Evolutionary conservation across 305 asterid genomes (phyloP).

Genomic region (Striga hermonthica): DNA sequence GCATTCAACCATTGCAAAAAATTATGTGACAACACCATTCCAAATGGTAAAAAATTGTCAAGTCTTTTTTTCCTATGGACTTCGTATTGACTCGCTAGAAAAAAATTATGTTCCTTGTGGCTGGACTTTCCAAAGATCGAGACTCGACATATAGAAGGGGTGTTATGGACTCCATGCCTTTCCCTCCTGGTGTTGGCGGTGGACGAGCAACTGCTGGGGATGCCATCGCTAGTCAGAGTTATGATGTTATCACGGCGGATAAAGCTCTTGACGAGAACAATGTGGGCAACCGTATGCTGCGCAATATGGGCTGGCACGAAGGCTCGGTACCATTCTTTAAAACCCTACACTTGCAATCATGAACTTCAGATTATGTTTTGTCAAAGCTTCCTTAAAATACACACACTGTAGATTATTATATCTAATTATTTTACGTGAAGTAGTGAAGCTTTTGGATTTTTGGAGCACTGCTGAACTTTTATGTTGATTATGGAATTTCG

Average conservation of each 20-base stretch:
- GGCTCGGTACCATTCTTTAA: conserved; percentile 88
- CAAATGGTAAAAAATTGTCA: conserved; percentile 58
- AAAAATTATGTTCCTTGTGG: conserved; percentile 60
- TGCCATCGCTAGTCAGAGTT: conserved; percentile 58
- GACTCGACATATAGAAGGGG: conserved; percentile 74
- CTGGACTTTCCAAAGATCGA: conserved; percentile 61
- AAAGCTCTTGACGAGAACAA: conserved; percentile 89
- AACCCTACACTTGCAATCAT: conserved; percentile 31
- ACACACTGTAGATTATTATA: background rate
- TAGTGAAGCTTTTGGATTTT: background rate
- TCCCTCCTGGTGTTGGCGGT: conserved; percentile 99
- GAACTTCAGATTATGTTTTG: background rate
- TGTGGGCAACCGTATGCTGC: conserved; percentile 96
- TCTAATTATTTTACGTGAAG: background rate
- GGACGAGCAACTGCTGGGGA: conserved; percentile 70
- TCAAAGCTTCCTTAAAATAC: background rate
- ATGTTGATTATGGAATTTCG: background rate
- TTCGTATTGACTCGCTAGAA: conserved; percentile 69
- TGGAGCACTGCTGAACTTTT: background rate
- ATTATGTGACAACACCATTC: conserved; percentile 44
- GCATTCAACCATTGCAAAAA: conserved; percentile 41
- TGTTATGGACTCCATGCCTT: conserved; percentile 83
- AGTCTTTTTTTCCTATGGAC: conserved; percentile 39
- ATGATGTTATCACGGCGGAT: conserved; percentile 87
- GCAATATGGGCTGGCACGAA: conserved; percentile 99